These are phyloP conservation scores for Casuarina equisetifolia DNA, from an alignment of 306 rosid species.

Conservation along the genomic window DNA sequence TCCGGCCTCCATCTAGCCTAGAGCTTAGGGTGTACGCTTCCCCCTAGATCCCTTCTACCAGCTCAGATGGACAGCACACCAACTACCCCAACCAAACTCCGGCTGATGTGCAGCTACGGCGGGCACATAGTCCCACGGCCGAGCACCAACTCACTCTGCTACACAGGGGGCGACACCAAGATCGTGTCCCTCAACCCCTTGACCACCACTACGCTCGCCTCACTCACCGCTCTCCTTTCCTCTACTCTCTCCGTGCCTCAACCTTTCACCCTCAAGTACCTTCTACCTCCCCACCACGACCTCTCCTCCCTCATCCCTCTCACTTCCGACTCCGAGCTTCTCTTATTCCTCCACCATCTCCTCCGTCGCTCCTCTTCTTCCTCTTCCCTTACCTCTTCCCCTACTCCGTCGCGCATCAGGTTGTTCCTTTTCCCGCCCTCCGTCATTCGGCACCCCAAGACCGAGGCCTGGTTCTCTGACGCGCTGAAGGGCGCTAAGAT, in stretches of 20 bases:
- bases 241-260: constrained; percentile 30
- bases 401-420: constrained; percentile 44
- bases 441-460: constrained; percentile 49
- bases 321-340: constrained; percentile 45
- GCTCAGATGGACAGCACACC: not conserved
- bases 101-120: constrained; percentile 69
- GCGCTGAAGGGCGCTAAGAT: constrained; percentile 51
- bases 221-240: constrained; percentile 44
- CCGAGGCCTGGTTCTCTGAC: constrained; percentile 62
- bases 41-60: too few relatives aligned
- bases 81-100: constrained; percentile 34
- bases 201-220: constrained; percentile 30
- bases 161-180: constrained; percentile 64
- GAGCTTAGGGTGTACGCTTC: not conserved
- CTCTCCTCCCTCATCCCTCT: constrained; percentile 53
- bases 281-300: constrained; percentile 52
- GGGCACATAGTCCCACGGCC: constrained; percentile 53
- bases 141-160: constrained; percentile 40
- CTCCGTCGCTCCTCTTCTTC: constrained; percentile 24
- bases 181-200: constrained; percentile 43
- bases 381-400: not conserved
- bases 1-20: not conserved
- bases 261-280: constrained; percentile 55
- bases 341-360: constrained; percentile 40
- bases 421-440: constrained; percentile 42